Percentiles rank a stretch among this genome's conserved stretches.
Conservation (phyloP, 2,329 filamentous ascomycete species). For the Furcasterigmium furcatum region DNA sequence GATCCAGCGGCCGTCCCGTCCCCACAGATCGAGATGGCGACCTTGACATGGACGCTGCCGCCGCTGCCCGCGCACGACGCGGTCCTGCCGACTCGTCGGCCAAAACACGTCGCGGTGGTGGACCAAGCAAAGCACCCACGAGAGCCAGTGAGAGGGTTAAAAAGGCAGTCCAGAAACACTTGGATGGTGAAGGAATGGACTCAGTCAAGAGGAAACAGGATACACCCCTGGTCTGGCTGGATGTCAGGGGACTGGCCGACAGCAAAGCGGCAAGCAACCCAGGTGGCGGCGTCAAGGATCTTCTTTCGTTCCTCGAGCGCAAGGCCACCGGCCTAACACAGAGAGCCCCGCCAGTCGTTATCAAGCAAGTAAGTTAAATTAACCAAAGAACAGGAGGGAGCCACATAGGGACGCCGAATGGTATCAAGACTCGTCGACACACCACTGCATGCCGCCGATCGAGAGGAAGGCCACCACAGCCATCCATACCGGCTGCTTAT, state of each 20-base stretch:
- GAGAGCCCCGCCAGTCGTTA: constrained; percentile 51
- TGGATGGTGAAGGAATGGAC: constrained; percentile 11
- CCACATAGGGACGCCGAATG: constrained; percentile 22
- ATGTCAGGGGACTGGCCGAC: constrained; percentile 60
- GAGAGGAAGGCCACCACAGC: constrained; percentile 34
- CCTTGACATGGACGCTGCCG: constrained; percentile 50
- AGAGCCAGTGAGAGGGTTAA: constrained; percentile 12
- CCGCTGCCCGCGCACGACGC: constrained; percentile 25
- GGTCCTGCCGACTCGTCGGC: not conserved
- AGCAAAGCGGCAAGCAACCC: constrained; percentile 66
- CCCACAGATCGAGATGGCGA: constrained; percentile 55
- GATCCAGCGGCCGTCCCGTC: constrained; percentile 28
- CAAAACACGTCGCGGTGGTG: not conserved
- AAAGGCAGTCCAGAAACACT: constrained; percentile 12
- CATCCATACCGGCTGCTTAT: constrained; percentile 28
- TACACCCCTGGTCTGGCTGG: constrained; percentile 26
- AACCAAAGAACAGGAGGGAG: constrained; percentile 24
- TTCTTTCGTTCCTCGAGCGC: constrained; percentile 68
- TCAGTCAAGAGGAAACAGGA: constrained; percentile 12
- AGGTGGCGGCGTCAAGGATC: constrained; percentile 62
- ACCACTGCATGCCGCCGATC: constrained; percentile 15
- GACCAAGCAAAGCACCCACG: not conserved
- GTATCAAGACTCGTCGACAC: constrained; percentile 28
- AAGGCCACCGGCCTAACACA: constrained; percentile 54
- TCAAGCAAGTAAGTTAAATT: constrained; percentile 72